These are phyloP conservation scores for Diplocarpon mali DNA, from an alignment of 2,329 filamentous ascomycete species.

Conservation along the genomic window DNA sequence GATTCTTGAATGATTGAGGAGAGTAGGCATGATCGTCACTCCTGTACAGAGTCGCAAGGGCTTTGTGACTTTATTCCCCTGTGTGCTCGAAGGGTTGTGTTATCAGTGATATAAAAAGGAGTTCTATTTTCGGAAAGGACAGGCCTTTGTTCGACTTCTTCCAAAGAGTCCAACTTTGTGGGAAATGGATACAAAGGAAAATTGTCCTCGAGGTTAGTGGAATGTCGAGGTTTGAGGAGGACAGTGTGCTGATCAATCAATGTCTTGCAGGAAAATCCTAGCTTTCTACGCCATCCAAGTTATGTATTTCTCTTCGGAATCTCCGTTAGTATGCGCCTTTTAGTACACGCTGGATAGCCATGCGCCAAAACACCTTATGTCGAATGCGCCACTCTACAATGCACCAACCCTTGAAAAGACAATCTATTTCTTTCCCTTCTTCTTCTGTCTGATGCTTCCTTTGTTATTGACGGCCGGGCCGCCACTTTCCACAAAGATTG, in stretches of 20 bases:
- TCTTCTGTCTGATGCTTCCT: conserved; percentile 40
- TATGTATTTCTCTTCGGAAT: too few relatives aligned
- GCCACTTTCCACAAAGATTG: conserved; percentile 58
- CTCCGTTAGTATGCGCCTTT: background rate
- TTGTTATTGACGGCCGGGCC: conserved; percentile 14
- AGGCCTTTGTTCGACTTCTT: background rate
- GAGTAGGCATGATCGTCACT: background rate
- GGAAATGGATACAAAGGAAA: background rate
- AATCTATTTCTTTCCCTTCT: conserved; percentile 52
- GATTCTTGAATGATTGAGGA: conserved; percentile 5
- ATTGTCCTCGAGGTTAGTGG: background rate
- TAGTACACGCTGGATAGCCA: conserved; percentile 6
- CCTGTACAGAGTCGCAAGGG: conserved; percentile 6
- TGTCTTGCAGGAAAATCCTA: too few relatives aligned
- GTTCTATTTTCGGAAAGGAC: conserved; percentile 1
- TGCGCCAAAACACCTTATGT: conserved; percentile 6
- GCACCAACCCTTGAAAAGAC: background rate
- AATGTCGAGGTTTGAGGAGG: too few relatives aligned
- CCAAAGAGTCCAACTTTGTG: too few relatives aligned
- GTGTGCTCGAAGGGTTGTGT: conserved; percentile 1
- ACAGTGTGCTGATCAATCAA: too few relatives aligned
- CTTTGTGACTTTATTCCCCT: conserved; percentile 3
- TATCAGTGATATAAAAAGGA: background rate
- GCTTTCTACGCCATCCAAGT: too few relatives aligned
- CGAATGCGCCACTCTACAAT: conserved; percentile 7